Base-by-base conservation (phyloP, 2,329 filamentous ascomycete species). In the Penicillium sp. region DNA sequence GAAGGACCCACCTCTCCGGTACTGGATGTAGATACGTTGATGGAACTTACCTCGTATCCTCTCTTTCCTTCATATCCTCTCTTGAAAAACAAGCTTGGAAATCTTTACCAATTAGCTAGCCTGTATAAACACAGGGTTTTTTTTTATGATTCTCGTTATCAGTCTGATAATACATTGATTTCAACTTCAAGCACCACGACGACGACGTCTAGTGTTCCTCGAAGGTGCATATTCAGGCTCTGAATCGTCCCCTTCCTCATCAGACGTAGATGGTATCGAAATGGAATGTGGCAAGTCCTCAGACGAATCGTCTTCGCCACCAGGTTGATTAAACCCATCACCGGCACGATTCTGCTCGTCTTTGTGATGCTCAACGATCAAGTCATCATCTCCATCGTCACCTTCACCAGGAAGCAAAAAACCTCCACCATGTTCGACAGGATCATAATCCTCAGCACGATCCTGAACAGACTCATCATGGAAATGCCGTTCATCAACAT, bases 341-440 rank as follows among this genome's bases (percentile, higher is more conserved):
- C 7, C 12, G 37, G 35, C 26, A 3, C n/a, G n/a, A 1, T 31
- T n/a, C 8, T 29, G 12, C 15, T 35, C 49, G 3, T 51, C 29
- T 20, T 51, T 45, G 23, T 66, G 62, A 27, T 62, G 60, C 47
- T 73, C 71, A 4, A 73, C 66, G 18, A 73, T 63, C 51, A 73
- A 58, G 25, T 57, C 62, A 42, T 63, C 62, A 50, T 71, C 51
- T 9, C 59, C 57, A 6, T 57, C 63, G 26, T 67, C 64, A 12
- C 56, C 55, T 31, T 66, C 59, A 20, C 58, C 64, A 20, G 64
- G 63, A 15, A 67, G 43, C 20, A 67, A 56, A 46, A 67, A 67
- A 9, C 65, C 65, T 22, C 65, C 64, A 12, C 65, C 65, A 26
- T 67, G 66, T 31, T 71, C 69, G 12, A 58, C 56, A 9, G 54